A percentile compares a stretch with the other conserved stretches of the same genome.
These are phyloP conservation scores for Paspalum notatum DNA, from an alignment of 176 grass and related monocot species.

Conservation along the genomic window DNA sequence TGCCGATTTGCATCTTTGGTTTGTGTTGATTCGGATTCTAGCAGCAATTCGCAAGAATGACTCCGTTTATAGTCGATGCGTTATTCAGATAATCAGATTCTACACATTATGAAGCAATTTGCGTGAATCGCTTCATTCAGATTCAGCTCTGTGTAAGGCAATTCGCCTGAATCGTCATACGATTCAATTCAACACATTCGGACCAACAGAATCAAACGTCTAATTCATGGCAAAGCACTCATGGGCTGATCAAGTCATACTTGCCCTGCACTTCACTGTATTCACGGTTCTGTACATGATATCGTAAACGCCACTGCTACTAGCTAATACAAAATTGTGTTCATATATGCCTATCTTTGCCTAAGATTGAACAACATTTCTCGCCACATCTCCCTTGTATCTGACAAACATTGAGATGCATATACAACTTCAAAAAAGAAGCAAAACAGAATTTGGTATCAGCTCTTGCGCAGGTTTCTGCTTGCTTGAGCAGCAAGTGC, in stretches of 20 bases:
- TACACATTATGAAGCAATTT: not conserved
- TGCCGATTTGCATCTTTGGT: not conserved
- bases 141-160: not conserved
- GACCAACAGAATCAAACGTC: not conserved
- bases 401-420: not conserved
- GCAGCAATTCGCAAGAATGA: not conserved
- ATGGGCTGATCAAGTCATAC: not conserved
- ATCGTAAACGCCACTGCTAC: not conserved
- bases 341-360: not conserved
- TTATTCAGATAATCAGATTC: too few species aligned
- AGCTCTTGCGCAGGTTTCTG: conserved; percentile 69
- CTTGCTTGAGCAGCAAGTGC: conserved; percentile 73
- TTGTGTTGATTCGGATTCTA: not conserved
- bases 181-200: too few species aligned
- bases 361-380: not conserved
- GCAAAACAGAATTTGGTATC: not conserved
- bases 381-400: not conserved
- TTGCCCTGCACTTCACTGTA: not conserved
- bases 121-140: too few species aligned
- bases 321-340: conserved; percentile 19
- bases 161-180: too few species aligned
- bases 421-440: conserved; percentile 19
- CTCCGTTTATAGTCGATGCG: too few species aligned
- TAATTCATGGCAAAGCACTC: not conserved
- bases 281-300: not conserved